A percentile compares a stretch with the other conserved stretches of the same genome.
These are phyloP conservation scores for Hammondia hammondi DNA, from an alignment of 169 alveolate genomes.

Conservation along the genomic window DNA sequence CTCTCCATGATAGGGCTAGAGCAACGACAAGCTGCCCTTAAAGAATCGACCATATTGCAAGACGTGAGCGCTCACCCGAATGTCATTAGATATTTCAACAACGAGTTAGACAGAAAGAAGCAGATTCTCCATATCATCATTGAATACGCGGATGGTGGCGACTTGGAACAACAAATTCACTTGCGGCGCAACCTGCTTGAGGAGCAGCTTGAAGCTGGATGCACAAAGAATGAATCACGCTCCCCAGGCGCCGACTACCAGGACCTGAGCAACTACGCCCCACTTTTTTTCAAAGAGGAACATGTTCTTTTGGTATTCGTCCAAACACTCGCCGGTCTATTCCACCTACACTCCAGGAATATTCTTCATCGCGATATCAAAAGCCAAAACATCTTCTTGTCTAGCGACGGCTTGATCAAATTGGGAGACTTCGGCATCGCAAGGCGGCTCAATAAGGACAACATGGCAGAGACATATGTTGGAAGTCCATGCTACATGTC, in stretches of 20 bases:
- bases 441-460: conserved; percentile 82
- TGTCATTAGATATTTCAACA: conserved; percentile 15
- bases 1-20: conserved; percentile 7
- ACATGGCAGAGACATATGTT: conserved; percentile 36
- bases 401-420: conserved; percentile 82
- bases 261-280: neutral
- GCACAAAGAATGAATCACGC: neutral
- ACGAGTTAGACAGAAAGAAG: conserved; percentile 24
- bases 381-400: conserved; percentile 91
- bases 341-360: conserved; percentile 90
- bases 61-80: conserved; percentile 53
- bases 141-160: conserved; percentile 56
- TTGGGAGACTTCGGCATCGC: conserved; percentile 95
- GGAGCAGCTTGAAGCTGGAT: conserved; percentile 1
- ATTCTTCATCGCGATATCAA: conserved; percentile 93
- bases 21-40: conserved; percentile 47
- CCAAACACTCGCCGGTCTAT: conserved; percentile 87
- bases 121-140: conserved; percentile 36
- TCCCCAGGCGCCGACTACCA: neutral
- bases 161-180: conserved; percentile 44
- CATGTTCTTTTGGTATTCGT: conserved; percentile 81
- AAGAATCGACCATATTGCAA: conserved; percentile 42
- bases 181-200: conserved; percentile 38
- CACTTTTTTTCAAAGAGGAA: conserved; percentile 42
- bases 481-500: conserved; percentile 66